These are phyloP conservation scores for Starmerella bombicola DNA, from an alignment of 805 yeast species.

Conservation along the genomic window DNA sequence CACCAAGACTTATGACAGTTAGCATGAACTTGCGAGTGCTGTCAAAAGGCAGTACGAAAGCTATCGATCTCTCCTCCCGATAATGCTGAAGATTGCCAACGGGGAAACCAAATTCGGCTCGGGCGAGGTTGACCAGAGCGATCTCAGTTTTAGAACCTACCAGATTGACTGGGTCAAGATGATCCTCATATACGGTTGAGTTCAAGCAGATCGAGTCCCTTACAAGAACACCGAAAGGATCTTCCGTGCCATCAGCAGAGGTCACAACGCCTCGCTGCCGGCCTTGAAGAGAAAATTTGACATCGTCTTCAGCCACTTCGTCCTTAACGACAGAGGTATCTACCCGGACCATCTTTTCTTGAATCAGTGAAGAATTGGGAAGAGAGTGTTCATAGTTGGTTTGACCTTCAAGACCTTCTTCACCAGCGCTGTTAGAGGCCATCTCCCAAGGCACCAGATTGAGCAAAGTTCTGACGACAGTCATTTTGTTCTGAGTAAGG, in stretches of 20 bases:
- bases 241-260: not conserved
- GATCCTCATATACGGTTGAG: slow-evolving; percentile 75
- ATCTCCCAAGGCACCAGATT: slow-evolving; percentile 35
- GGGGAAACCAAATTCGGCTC: slow-evolving; percentile 37
- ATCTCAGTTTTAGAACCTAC: slow-evolving; percentile 93
- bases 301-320: not conserved
- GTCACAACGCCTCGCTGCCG: not conserved
- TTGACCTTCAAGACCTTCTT: no score
- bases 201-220: slow-evolving; percentile 57
- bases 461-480: slow-evolving; percentile 60
- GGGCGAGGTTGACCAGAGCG: slow-evolving; percentile 64
- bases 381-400: not conserved
- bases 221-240: slow-evolving; percentile 22
- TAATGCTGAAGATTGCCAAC: slow-evolving; percentile 37
- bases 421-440: no score
- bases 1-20: slow-evolving; percentile 42
- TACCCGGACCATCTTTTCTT: slow-evolving; percentile 24
- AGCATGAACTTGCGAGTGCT: slow-evolving; percentile 91
- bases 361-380: not conserved
- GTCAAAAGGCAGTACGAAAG: slow-evolving; percentile 79
- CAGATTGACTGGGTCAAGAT: slow-evolving; percentile 41
- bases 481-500: slow-evolving; percentile 85
- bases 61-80: slow-evolving; percentile 37
- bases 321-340: not conserved
- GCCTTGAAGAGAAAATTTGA: not conserved